Base-by-base conservation (phyloP, 352 stramenopile species). In the Globisporangium abappressorium region DNA sequence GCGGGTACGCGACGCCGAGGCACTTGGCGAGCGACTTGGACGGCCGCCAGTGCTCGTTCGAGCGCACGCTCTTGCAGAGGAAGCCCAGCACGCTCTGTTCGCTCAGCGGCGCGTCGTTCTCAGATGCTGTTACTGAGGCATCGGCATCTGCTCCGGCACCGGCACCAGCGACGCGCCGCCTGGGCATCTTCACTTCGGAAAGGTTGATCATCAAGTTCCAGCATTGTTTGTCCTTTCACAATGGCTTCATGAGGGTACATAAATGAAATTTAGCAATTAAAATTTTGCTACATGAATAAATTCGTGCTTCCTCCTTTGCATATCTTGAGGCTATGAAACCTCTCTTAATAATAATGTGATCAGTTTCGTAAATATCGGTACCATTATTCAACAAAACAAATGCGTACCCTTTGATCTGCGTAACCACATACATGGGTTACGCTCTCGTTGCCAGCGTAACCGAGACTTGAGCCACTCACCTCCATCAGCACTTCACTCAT, bases 1-100 rank as follows among this genome's bases (percentile, higher is more conserved):
- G 70, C 36, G 69, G 46, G 28, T 76, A 80, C 6, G 70, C 59
- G 11, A 89, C 67, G 8, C 68, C 70, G 11, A 89, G 65, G 43
- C 77, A 84, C 38, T 73, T 82, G 9, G 81, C 75, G 56, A 89
- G 64, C 65, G 75, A 68, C 62, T 82, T 77, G 5, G 75, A 79
- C 47, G 81, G 78, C 18, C 64, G 65, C 81, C 81, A 89, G 55
- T 75, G 56, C 15, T 80, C 63, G 20, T 69, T 71, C 2, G 59
- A 65, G 20, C 69, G 69, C 51, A 84, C 65, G 41, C 65, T 83
- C 22, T 73, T 75, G 59, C 70, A 72, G 20, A 89, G 62, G 36
- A 83, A 74, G 36, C 77, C 74, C 11, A 83, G 64, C 7, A 59
- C 66, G 54, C 78, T 74, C 38, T 85, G 68, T 1, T 76, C 67